A percentile compares a stretch with the other conserved stretches of the same genome.
phyloP scores from a whole-genome alignment of 1,284 basidiomycete genomes.

The Ustilago shanxiensis region DNA sequence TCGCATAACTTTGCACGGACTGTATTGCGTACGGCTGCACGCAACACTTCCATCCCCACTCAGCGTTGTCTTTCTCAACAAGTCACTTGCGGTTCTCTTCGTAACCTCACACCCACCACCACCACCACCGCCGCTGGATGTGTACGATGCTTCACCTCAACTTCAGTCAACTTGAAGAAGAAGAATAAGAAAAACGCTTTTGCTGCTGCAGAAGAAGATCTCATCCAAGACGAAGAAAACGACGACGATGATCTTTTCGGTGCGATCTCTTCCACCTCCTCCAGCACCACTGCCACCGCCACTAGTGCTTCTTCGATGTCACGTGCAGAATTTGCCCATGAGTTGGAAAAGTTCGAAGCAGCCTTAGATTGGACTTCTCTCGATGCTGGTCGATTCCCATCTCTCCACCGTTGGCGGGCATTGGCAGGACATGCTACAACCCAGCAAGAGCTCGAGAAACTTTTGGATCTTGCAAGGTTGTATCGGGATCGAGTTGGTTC shows the following conservation, averaged over 20 bases:
- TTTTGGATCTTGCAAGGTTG: conserved; percentile 32
- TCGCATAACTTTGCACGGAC: conserved; percentile 37
- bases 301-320: conserved; percentile 13
- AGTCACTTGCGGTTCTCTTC: too few species aligned
- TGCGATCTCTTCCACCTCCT: conserved; percentile 7
- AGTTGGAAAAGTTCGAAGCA: conserved; percentile 12
- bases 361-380: conserved; percentile 25
- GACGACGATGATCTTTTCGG: conserved; percentile 43
- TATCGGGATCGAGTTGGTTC: conserved; percentile 43
- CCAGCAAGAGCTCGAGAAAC: conserved; percentile 19
- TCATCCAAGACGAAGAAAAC: conserved; percentile 8
- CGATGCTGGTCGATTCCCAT: conserved; percentile 25
- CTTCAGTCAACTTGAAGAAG: conserved; percentile 26
- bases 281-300: conserved; percentile 2
- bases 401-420: conserved; percentile 14
- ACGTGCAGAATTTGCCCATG: conserved; percentile 23
- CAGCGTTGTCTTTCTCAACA: not conserved
- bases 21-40: conserved; percentile 22
- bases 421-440: conserved; percentile 17
- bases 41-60: not conserved
- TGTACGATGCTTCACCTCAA: conserved; percentile 19
- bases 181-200: conserved; percentile 35
- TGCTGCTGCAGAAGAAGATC: conserved; percentile 29
- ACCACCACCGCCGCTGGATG: not conserved
- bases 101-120: not conserved